Percentiles rank a stretch among this genome's conserved stretches.
Conservation (phyloP, 495 filamentous ascomycete genomes). For the Penicillium herquei region DNA sequence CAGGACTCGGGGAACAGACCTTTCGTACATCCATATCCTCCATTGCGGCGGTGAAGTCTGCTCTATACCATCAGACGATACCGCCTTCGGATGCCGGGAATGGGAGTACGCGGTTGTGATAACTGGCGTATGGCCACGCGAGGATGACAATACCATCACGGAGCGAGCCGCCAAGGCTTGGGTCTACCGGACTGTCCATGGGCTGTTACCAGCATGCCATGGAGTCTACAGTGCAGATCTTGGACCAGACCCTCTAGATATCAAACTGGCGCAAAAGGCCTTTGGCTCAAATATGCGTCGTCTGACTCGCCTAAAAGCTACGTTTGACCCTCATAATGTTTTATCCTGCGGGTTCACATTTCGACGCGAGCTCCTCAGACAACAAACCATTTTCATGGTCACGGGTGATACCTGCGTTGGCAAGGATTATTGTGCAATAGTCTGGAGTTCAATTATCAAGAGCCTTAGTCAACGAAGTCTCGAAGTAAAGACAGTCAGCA, state of each 20-base stretch:
- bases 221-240: conserved; percentile 63
- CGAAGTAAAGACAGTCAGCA: conserved; percentile 50
- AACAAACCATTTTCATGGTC: conserved; percentile 57
- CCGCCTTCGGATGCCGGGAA: conserved; percentile 62
- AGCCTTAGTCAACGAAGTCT: conserved; percentile 29
- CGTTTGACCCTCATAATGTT: conserved; percentile 51
- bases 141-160: conserved; percentile 50
- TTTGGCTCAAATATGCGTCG: conserved; percentile 55
- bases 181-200: conserved; percentile 54
- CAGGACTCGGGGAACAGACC: conserved; percentile 49
- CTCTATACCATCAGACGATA: conserved; percentile 46
- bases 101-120: conserved; percentile 65
- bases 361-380: conserved; percentile 34
- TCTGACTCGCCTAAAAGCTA: conserved; percentile 53
- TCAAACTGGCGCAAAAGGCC: conserved; percentile 48
- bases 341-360: conserved; percentile 57
- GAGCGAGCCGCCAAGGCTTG: conserved; percentile 46
- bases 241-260: conserved; percentile 60
- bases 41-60: conserved; percentile 56
- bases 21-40: conserved; percentile 63
- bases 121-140: conserved; percentile 60
- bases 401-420: conserved; percentile 58
- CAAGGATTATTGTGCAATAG: conserved; percentile 59
- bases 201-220: conserved; percentile 49
- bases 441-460: conserved; percentile 50